Conservation (phyloP, 2,329 filamentous ascomycete genomes). For the Bipolaris cookei region DNA sequence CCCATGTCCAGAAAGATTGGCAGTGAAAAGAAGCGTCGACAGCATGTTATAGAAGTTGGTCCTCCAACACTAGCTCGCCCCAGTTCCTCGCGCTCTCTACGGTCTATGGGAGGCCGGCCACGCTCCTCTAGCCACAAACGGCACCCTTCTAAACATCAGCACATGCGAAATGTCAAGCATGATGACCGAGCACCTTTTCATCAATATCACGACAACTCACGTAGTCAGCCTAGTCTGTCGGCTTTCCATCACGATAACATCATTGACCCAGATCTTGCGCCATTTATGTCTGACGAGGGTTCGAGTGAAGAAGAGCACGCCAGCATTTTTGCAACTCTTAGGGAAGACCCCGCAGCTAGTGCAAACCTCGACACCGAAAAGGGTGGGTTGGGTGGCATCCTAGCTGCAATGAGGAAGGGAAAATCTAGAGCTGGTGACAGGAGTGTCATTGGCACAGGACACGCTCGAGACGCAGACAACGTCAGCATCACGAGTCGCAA, state of each 20-base stretch:
- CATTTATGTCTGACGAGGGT: conserved; percentile 92
- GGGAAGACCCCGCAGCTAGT: conserved; percentile 64
- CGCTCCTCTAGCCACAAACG: conserved; percentile 81
- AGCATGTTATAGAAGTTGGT: conserved; percentile 89
- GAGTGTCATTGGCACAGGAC: conserved; percentile 65
- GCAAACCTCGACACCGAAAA: conserved; percentile 75
- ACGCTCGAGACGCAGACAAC: conserved; percentile 68
- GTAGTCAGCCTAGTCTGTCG: conserved; percentile 71
- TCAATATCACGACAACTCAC: conserved; percentile 72
- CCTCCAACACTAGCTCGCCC: conserved; percentile 77
- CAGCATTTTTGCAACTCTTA: conserved; percentile 79
- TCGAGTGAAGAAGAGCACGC: conserved; percentile 93
- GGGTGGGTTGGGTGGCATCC: conserved; percentile 72
- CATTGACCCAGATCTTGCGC: conserved; percentile 93
- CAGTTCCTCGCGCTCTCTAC: conserved; percentile 89
- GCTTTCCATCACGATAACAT: conserved; percentile 99
- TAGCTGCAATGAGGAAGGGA: conserved; percentile 76
- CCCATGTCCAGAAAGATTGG: conserved; percentile 69
- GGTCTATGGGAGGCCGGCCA: conserved; percentile 72
- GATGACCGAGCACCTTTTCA: conserved; percentile 91
- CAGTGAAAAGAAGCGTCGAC: conserved; percentile 81
- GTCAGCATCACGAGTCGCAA: conserved; percentile 70
- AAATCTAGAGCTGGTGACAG: conserved; percentile 76
- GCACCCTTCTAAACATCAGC: conserved; percentile 85
- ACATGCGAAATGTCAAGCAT: conserved; percentile 76